Percentiles rank a stretch among this genome's conserved stretches.
phyloP scores from a whole-genome alignment of 768 basidiomycete genomes.

The Kwoniella mangroviensis region DNA sequence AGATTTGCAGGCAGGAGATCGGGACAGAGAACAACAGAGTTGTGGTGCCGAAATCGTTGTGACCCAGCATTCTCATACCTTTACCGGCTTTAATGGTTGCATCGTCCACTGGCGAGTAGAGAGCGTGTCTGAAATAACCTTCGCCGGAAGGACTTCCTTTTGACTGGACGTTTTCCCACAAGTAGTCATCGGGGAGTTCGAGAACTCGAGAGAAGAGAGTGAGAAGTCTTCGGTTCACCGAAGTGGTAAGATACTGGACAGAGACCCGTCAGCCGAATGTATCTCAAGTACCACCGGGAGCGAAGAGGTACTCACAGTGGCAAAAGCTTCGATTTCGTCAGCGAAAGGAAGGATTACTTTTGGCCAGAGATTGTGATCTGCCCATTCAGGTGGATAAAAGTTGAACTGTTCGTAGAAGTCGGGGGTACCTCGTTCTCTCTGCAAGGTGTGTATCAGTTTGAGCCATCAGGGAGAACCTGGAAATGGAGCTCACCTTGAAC shows the following conservation, averaged over 20 bases:
- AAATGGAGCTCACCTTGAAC: conserved; percentile 29
- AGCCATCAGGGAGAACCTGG: neutral
- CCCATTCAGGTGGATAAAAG: conserved; percentile 32
- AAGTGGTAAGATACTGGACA: conserved; percentile 21
- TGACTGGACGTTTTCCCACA: conserved; percentile 41
- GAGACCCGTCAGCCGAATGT: neutral
- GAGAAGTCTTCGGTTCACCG: conserved; percentile 42
- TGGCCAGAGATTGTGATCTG: conserved; percentile 22
- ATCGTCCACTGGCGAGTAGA: conserved; percentile 25
- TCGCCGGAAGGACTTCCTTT: conserved; percentile 34
- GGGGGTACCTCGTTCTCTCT: conserved; percentile 7
- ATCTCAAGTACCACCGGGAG: neutral
- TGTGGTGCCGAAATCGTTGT: conserved; percentile 33
- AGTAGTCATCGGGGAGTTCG: conserved; percentile 39
- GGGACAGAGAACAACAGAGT: conserved; percentile 35
- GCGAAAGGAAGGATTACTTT: conserved; percentile 34
- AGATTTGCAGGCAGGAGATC: conserved; percentile 37
- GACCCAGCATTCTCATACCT: conserved; percentile 36
- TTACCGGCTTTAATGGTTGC: conserved; percentile 15
- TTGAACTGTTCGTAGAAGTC: conserved; percentile 42
- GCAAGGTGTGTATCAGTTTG: neutral
- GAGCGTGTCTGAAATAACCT: conserved; percentile 32
- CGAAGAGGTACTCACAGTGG: conserved; percentile 1
- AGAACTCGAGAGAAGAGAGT: conserved; percentile 33
- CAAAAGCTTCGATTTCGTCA: conserved; percentile 39